A percentile compares a stretch with the other conserved stretches of the same genome.
These are phyloP conservation scores for Trichosporon inkin DNA, from an alignment of 1,284 basidiomycete genomes.

Conservation along the genomic window DNA sequence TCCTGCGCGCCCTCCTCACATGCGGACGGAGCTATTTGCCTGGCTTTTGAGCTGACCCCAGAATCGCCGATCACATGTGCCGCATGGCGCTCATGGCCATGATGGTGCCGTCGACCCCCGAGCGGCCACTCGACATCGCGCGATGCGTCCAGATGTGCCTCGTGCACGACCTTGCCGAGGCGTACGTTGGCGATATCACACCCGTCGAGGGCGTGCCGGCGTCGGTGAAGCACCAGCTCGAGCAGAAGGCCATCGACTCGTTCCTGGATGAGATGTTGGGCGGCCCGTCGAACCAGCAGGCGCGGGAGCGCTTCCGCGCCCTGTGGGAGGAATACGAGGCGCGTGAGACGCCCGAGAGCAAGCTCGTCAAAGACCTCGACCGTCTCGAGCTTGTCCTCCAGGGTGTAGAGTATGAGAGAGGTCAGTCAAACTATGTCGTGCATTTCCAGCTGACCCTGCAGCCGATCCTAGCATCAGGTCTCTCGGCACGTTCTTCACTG, in stretches of 20 bases:
- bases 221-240: slow-evolving; percentile 64
- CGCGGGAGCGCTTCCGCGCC: slow-evolving; percentile 68
- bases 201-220: slow-evolving; percentile 82
- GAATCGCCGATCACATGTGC: slow-evolving; percentile 97
- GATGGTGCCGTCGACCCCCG: slow-evolving; percentile 62
- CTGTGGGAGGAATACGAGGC: slow-evolving; percentile 95
- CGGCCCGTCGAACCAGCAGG: slow-evolving; percentile 58
- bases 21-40: neutral
- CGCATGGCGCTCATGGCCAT: slow-evolving; percentile 90
- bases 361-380: slow-evolving; percentile 92
- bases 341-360: slow-evolving; percentile 71
- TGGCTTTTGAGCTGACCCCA: slow-evolving; percentile 41
- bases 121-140: slow-evolving; percentile 62
- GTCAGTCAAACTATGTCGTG: slow-evolving; percentile 35
- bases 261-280: slow-evolving; percentile 88
- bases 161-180: slow-evolving; percentile 94
- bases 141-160: slow-evolving; percentile 67
- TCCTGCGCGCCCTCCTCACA: neutral
- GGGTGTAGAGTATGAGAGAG: slow-evolving; percentile 56
- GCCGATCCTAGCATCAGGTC: slow-evolving; percentile 42
- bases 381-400: slow-evolving; percentile 83
- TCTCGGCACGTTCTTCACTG: slow-evolving; percentile 47
- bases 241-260: slow-evolving; percentile 81
- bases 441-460: slow-evolving; percentile 19
- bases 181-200: slow-evolving; percentile 92